Base-by-base conservation (phyloP, 345 rosid genomes). In the Trapa incisa region DNA sequence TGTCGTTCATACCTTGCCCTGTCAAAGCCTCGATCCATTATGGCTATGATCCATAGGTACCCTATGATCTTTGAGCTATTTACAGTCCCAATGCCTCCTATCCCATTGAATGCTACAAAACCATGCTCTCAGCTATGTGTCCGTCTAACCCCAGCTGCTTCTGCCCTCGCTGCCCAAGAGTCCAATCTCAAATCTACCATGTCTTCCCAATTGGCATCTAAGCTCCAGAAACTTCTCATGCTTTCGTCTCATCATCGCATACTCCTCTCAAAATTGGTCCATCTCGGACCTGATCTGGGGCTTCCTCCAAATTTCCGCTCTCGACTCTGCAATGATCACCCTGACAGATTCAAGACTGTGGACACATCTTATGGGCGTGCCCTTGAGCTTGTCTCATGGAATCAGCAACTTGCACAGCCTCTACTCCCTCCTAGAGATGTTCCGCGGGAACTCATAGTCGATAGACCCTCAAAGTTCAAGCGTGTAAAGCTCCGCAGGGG, bases 221-320 rank as follows among this genome's bases (percentile, higher is more conserved):
- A 88, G 70, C 88, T 93, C 22, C 90, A 87, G 80, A 93, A 88
- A 72, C 89, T 93, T 75, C 86, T 93, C 16, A 93, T 90, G 97
- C 80, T 93, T 33, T 80, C 98, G 48, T 80, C 92, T 67, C 90
- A 89, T 73, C 80, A 61, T 7, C 74, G 92, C 71, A 84, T 93
- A 53, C 80, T 88, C 56, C 78, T 93, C 54, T 82, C 96, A 32
- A 93, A 93, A 78, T 78, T 93, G 66, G 96, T 88, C 75, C 97
- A 93, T 71, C 75, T 93, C 33, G 90, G 84, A 1, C 92, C 96
- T 5, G 92, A 93, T 81, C 86, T 93, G 53, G 98, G 98, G 15
- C 81, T 93, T 14, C 89, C 88, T 61, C 87, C 96, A n/a, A 88
- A 87, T 76, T 90, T 93, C 70, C 83, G 93, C 66, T 89, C 96